Conservation (phyloP, 345 rosid genomes). For the Nasturtium officinale region DNA sequence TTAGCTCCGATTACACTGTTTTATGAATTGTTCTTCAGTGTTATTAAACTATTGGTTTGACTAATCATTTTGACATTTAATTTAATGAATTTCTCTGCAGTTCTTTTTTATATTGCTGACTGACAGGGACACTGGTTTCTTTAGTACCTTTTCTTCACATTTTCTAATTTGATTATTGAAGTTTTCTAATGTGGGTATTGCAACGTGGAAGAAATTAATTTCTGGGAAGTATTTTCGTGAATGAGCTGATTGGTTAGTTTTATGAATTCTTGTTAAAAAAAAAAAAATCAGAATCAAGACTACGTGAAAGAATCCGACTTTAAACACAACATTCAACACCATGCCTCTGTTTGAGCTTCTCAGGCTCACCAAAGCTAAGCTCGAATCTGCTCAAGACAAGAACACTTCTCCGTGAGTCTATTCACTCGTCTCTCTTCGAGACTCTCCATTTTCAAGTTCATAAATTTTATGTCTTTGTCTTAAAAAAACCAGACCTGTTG, state of each 20-base stretch:
- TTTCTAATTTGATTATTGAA: conserved; percentile 2
- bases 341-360: conserved; percentile 92
- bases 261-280: conserved; percentile 28
- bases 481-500: conserved; percentile 56
- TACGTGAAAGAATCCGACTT: background rate
- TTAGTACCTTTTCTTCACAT: background rate
- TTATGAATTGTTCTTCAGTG: conserved; percentile 17
- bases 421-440: conserved; percentile 15
- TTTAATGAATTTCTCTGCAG: conserved; percentile 7
- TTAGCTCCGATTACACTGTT: background rate
- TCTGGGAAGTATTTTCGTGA: conserved; percentile 23
- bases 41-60: conserved; percentile 39
- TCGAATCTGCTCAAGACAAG: conserved; percentile 50
- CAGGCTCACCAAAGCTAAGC: conserved; percentile 50
- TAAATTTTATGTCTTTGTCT: background rate
- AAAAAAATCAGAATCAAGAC: conserved; percentile 30
- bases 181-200: conserved; percentile 16
- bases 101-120: conserved; percentile 22
- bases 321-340: conserved; percentile 23
- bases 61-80: conserved; percentile 26
- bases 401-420: conserved; percentile 61
- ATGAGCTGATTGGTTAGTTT: conserved; percentile 35
- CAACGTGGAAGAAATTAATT: background rate
- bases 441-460: conserved; percentile 12
- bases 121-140: conserved; percentile 27